Percentiles rank a stretch among this genome's conserved stretches.
Evolutionary conservation across 75 land plant genomes (phyloP).

Genomic region (Larix kaempferi): DNA sequence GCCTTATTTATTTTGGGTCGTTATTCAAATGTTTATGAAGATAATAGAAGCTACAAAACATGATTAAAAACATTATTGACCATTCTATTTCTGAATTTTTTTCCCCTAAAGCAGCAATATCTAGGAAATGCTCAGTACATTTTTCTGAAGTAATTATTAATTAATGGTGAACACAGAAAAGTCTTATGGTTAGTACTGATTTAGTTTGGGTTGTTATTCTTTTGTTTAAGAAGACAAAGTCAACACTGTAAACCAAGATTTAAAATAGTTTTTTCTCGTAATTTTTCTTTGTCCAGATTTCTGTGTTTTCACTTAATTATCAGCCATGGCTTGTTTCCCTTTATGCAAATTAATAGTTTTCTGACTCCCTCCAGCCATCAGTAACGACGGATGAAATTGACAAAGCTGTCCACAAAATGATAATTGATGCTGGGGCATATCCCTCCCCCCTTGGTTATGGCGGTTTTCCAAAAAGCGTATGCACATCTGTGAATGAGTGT

Average conservation of each 20-base stretch:
- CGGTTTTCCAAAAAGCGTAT: conserved; percentile 92
- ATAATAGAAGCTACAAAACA: neutral
- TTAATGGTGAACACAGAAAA: too few species aligned
- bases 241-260: neutral
- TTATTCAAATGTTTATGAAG: neutral
- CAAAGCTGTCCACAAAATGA: conserved; percentile 83
- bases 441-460: conserved; percentile 98
- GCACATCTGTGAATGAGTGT: conserved; percentile 96
- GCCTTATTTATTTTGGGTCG: too few species aligned
- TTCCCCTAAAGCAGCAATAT: too few species aligned
- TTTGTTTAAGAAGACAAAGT: neutral
- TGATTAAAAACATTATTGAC: neutral
- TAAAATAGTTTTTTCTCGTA: neutral
- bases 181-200: neutral
- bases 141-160: too few species aligned
- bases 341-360: conserved; percentile 1
- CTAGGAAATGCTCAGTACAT: too few species aligned
- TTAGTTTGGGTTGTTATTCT: neutral
- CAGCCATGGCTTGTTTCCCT: neutral
- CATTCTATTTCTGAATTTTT: neutral
- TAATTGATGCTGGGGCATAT: conserved; percentile 91
- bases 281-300: neutral
- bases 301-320: neutral
- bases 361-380: conserved; percentile 56
- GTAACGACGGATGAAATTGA: conserved; percentile 91